Conservation (phyloP, 768 basidiomycete genomes). For the Exsudoporus frostii region DNA sequence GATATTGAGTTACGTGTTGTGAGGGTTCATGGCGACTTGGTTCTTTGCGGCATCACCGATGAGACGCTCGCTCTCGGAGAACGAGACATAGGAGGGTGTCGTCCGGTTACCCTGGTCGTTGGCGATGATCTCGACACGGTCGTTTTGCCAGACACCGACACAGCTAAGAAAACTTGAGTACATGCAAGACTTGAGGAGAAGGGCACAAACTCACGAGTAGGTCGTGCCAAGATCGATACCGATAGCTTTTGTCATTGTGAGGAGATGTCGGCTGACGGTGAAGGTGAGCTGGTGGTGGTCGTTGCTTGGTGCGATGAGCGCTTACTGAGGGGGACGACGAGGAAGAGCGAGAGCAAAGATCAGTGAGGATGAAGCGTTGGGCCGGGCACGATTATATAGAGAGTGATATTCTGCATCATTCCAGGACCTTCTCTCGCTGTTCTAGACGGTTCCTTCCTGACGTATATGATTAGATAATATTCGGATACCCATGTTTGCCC, state of each 20-base stretch:
- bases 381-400: constrained; percentile 27
- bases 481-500: too few species aligned
- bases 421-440: constrained; percentile 33
- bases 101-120: constrained; percentile 95
- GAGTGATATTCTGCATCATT: constrained; percentile 27
- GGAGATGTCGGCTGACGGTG: constrained; percentile 6
- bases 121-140: constrained; percentile 98
- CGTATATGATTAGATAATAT: constrained; percentile 33
- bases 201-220: constrained; percentile 64
- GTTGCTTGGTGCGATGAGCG: not conserved
- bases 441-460: constrained; percentile 35
- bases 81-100: constrained; percentile 94
- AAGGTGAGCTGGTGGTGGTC: constrained; percentile 4
- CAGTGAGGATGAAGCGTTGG: constrained; percentile 6
- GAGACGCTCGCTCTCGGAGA: constrained; percentile 92
- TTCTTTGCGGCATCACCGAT: constrained; percentile 99
- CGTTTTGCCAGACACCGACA: constrained; percentile 99
- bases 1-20: constrained; percentile 60
- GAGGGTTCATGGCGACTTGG: constrained; percentile 97
- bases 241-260: constrained; percentile 68
- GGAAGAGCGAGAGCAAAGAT: constrained; percentile 7
- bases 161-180: constrained; percentile 52
- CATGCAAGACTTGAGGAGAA: not conserved
- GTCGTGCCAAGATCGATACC: constrained; percentile 93
- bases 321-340: constrained; percentile 20